Evolutionary conservation across 495 filamentous ascomycete species (phyloP), one percentile per base, ranked within the genome.

Genomic region (Aspergillus diversus): DNA sequence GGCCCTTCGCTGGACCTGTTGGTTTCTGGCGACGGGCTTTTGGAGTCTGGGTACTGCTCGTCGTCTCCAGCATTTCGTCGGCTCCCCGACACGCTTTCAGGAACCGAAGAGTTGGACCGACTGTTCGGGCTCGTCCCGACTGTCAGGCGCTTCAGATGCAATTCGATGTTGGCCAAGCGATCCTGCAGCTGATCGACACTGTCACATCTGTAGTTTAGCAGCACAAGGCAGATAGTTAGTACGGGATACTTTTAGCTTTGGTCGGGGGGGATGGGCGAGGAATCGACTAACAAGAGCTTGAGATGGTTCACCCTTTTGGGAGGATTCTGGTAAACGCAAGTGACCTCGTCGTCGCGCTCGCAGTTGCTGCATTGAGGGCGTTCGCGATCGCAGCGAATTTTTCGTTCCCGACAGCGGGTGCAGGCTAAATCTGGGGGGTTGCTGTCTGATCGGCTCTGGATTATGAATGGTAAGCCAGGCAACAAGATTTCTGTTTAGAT

Each of bases 321-420:
- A 2, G 58, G 58, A 12, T 35, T 53, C 9, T 51, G 58, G 33
- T 60, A 60, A 13, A 60, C 48, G 7, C 58, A 60, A n/a, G 37
- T 21, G 1, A 53, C 58, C 12, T 43, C 58, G n/a, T 37, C 48
- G 12, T 60, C 58, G 21, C 58, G 39, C 60, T 55, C 50, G 35
- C 60, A 62, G 31, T 56, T 62, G 11, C 60, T 34, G n/a, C 60
- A 62, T 4, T 48, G 52, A 6, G 60, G 60, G 1, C 60, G 60
- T 34, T 56, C 39, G 4, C 60, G 37, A 1, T 53, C 60, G 33
- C 60, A 62, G n/a, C 60, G 60, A 1, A 62, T 57, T 13, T 62
- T 62, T 34, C 60, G 60, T n/a, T 62, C 60, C 39, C 60, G 60
- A 56, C 60, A 62, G 32, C 60, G 52, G 3, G 60, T 57, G 21